phyloP scores from a whole-genome alignment of 768 basidiomycete genomes.

The Trametes villosa region DNA sequence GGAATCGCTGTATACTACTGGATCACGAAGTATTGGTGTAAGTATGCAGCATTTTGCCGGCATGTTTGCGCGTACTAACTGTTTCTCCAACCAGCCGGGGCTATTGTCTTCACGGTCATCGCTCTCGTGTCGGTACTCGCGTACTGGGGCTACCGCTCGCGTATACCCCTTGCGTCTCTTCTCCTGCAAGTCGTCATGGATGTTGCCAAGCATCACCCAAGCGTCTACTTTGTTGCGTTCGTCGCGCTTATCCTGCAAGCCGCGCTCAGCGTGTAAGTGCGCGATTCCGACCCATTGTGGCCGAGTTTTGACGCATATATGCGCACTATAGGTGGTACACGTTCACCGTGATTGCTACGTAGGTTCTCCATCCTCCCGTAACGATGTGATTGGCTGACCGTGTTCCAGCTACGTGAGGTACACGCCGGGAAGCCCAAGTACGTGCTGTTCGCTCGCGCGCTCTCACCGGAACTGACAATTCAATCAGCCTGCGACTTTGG shows the following conservation, averaged over 20 bases:
- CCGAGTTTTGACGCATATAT: conserved; percentile 7
- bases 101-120: conserved; percentile 83
- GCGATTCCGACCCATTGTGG: not conserved
- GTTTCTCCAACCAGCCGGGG: conserved; percentile 59
- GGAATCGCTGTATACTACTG: conserved; percentile 78
- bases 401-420: conserved; percentile 59
- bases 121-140: conserved; percentile 74
- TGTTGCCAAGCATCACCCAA: conserved; percentile 79
- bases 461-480: not conserved
- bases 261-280: conserved; percentile 64
- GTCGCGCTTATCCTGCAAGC: conserved; percentile 73
- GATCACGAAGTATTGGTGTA: conserved; percentile 72
- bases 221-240: conserved; percentile 80
- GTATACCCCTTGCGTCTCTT: conserved; percentile 79
- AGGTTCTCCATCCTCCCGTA: conserved; percentile 27
- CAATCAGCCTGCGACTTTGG: conserved; percentile 51
- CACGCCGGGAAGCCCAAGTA: conserved; percentile 77
- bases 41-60: conserved; percentile 29
- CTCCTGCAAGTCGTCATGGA: conserved; percentile 86
- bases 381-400: not conserved
- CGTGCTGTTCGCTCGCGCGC: conserved; percentile 25
- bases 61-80: not conserved
- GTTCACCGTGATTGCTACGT: conserved; percentile 78
- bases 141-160: conserved; percentile 71
- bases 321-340: conserved; percentile 63